Conservation (phyloP, 2,329 filamentous ascomycete genomes). For the Stagonosporopsis vannaccii region DNA sequence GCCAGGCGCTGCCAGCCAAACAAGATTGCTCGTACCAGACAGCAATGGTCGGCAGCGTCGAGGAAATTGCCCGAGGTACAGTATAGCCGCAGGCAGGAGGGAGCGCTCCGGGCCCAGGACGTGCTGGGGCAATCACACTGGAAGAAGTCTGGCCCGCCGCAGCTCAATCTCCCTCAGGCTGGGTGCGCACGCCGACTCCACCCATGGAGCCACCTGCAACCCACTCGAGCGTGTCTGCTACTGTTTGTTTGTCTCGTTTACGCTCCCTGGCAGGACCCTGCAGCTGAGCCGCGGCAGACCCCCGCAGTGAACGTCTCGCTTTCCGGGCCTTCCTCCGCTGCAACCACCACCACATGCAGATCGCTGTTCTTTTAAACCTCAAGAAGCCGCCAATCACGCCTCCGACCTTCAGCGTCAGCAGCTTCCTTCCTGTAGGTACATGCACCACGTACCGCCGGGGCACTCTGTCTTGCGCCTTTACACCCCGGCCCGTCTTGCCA, state of each 20-base stretch:
- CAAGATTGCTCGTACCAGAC: not conserved
- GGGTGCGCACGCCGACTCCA: constrained; percentile 5
- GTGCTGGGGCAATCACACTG: not conserved
- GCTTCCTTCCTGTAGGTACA: constrained; percentile 1
- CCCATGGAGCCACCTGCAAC: constrained; percentile 13
- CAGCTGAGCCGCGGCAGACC: constrained; percentile 22
- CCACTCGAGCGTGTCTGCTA: constrained; percentile 13
- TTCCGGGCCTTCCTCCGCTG: constrained; percentile 26
- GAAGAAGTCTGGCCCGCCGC: constrained; percentile 7
- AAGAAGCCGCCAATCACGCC: constrained; percentile 34
- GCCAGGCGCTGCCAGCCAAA: constrained; percentile 14
- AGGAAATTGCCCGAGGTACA: constrained; percentile 1
- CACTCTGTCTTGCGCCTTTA: constrained; percentile 15
- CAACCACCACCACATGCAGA: constrained; percentile 11
- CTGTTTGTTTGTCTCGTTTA: constrained; percentile 15
- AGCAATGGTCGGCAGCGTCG: constrained; percentile 6
- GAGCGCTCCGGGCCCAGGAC: constrained; percentile 13
- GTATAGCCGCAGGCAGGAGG: constrained; percentile 11
- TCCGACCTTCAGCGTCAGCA: constrained; percentile 5
- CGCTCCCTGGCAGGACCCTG: constrained; percentile 29
- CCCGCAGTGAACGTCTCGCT: constrained; percentile 27
- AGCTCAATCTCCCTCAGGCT: constrained; percentile 2
- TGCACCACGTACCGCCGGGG: constrained; percentile 9
- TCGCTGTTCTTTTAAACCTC: constrained; percentile 4
- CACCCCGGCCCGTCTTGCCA: constrained; percentile 38